Conservation (phyloP, 23 red algal genomes). For the Agarophyton chilense region DNA sequence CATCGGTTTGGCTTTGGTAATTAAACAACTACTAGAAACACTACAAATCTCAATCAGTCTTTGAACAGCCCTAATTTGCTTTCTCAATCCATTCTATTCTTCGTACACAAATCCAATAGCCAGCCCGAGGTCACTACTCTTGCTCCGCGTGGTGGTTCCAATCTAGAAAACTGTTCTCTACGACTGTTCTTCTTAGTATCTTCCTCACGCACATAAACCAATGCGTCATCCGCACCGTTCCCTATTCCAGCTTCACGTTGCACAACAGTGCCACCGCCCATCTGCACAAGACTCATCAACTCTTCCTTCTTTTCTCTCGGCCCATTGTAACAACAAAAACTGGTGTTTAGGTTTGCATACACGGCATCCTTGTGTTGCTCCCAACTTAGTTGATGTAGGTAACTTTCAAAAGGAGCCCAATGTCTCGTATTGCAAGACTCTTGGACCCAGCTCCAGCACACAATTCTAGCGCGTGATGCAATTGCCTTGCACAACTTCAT, state of each 20-base stretch:
- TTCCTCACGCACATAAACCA: constrained; percentile 39
- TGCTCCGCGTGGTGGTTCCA: constrained; percentile 26
- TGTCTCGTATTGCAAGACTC: not conserved
- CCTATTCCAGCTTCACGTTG: not conserved
- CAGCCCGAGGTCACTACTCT: constrained; percentile 19
- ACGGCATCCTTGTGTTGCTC: not conserved
- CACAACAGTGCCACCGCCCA: constrained; percentile 52
- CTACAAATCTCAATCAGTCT: too few species aligned
- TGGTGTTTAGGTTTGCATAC: constrained; percentile 4
- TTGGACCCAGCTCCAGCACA: constrained; percentile 62
- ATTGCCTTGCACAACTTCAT: constrained; percentile 71
- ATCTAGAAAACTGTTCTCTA: not conserved
- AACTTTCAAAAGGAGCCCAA: not conserved
- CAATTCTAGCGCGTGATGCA: constrained; percentile 13
- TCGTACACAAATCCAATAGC: constrained; percentile 27
- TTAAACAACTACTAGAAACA: too few species aligned
- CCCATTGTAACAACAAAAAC: constrained; percentile 47
- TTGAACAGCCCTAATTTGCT: too few species aligned
- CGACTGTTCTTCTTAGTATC: constrained; percentile 6
- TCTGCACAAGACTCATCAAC: constrained; percentile 38
- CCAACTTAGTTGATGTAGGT: constrained; percentile 33
- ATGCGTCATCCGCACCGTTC: not conserved
- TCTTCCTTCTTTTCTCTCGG: constrained; percentile 42
- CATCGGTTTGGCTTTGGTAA: too few species aligned
- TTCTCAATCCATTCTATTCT: not conserved